Base-by-base conservation (phyloP, 495 filamentous ascomycete genomes). In the Tuber borchii region DNA sequence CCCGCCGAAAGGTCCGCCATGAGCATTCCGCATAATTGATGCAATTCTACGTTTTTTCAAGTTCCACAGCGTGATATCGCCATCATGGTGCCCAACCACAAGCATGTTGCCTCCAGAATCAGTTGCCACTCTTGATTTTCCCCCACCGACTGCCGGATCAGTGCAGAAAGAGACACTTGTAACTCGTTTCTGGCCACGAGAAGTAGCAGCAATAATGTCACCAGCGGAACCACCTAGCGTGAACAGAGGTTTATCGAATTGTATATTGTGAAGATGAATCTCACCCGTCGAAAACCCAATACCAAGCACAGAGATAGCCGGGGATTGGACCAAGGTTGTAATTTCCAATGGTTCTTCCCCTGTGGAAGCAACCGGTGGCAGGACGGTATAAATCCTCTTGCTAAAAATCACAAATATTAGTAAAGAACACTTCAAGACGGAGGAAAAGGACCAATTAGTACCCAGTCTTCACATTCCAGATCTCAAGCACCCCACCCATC, bases 31-130 rank as follows among this genome's bases (percentile, higher is more conserved):
- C 40, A 98, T 87, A 19, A 94, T 86, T 34, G 94, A 94, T 82
- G 89, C 90, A 72, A 95, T 88, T 74, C 92, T 89, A 2, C 93
- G 94, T 31, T 91, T 87, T 78, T 97, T 95, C 71, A 99, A 87
- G 84, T 98, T 95, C 96, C 96, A 99, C 76, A 99, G 88, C 1
- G 93, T 97, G 65, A 98, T 88, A 85, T 97, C 94, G 20, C 95
- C 93, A 78, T 87, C 92, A 9, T 87, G 65, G 61, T 83, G 76
- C 26, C 81, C 81, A 73, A 77, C 81, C 9, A 79, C 82, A 46
- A 83, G 81, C 69, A 83, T 78, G 48, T 90, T 19, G 90, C 90
- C 8, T 92, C 97, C 69, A 91, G 95, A 94, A 96, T 95, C 69
- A 92, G 70, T 91, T 69, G 94, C 93, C 19, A 92, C 86, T 71